Percentiles rank a stretch among this genome's conserved stretches.
phyloP scores from a whole-genome alignment of 768 basidiomycete species.

The Tephrocybe sp. region DNA sequence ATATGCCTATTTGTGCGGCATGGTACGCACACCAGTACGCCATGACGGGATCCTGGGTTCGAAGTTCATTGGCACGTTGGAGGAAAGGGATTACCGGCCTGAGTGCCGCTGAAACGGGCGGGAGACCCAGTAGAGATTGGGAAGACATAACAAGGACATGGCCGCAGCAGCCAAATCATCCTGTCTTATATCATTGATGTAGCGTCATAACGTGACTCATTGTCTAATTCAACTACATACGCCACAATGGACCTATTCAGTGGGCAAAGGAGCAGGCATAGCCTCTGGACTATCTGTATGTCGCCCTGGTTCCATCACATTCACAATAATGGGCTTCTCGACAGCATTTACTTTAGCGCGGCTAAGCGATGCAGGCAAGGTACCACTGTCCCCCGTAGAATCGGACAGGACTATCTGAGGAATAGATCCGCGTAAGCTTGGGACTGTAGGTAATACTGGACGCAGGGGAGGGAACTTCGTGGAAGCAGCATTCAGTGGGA shows the following conservation, averaged over 20 bases:
- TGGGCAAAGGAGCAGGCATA: slow-evolving; percentile 24
- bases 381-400: neutral
- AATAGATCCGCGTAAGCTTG: slow-evolving; percentile 5
- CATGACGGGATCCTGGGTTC: slow-evolving; percentile 78
- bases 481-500: slow-evolving; percentile 4
- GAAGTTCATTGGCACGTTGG: slow-evolving; percentile 89
- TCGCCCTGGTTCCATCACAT: slow-evolving; percentile 29
- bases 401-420: neutral
- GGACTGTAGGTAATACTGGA: slow-evolving; percentile 1
- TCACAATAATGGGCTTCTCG: slow-evolving; percentile 28
- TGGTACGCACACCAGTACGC: slow-evolving; percentile 98
- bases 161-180: slow-evolving; percentile 2
- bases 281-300: slow-evolving; percentile 39
- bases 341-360: slow-evolving; percentile 14
- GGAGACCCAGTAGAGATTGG: slow-evolving; percentile 47
- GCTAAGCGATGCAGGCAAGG: slow-evolving; percentile 16
- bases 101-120: slow-evolving; percentile 59
- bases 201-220: slow-evolving; percentile 11
- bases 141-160: slow-evolving; percentile 27
- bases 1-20: slow-evolving; percentile 86
- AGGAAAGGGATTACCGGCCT: slow-evolving; percentile 77
- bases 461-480: neutral
- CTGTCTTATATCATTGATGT: neutral
- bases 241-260: slow-evolving; percentile 22
- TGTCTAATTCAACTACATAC: neutral